phyloP scores from a whole-genome alignment of 2,329 filamentous ascomycete genomes.

The Penicillium sp. region DNA sequence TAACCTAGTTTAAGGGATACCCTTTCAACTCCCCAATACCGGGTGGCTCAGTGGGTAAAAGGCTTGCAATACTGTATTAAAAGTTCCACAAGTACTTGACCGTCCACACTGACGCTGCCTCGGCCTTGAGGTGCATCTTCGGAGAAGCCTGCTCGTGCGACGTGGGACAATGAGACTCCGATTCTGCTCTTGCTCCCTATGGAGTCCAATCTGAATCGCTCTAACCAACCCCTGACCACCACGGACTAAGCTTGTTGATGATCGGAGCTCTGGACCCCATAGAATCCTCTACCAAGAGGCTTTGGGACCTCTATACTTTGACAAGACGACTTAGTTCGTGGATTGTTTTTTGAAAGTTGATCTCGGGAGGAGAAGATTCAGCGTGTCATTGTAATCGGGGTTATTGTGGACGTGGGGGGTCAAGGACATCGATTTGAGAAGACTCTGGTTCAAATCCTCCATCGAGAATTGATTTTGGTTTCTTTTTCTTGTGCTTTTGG shows the following conservation, averaged over 20 bases:
- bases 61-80: conserved; percentile 4
- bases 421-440: neutral
- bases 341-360: neutral
- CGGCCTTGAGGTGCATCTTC: conserved; percentile 2
- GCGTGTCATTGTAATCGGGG: neutral
- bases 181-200: neutral
- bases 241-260: conserved; percentile 3
- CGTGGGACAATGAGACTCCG: neutral
- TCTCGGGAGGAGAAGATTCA: neutral
- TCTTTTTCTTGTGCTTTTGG: neutral
- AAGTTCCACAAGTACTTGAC: conserved; percentile 1
- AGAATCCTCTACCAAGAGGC: neutral
- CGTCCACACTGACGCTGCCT: neutral
- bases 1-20: too few relatives aligned
- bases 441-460: neutral
- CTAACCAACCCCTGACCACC: neutral
- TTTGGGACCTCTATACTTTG: conserved; percentile 6
- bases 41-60: neutral
- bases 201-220: conserved; percentile 4
- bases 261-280: conserved; percentile 6
- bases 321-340: conserved; percentile 3
- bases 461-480: neutral
- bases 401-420: neutral
- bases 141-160: conserved; percentile 4
- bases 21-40: neutral